Evolutionary conservation across 805 yeast genomes (phyloP).

Genomic region (Candida sakaeoensis): DNA sequence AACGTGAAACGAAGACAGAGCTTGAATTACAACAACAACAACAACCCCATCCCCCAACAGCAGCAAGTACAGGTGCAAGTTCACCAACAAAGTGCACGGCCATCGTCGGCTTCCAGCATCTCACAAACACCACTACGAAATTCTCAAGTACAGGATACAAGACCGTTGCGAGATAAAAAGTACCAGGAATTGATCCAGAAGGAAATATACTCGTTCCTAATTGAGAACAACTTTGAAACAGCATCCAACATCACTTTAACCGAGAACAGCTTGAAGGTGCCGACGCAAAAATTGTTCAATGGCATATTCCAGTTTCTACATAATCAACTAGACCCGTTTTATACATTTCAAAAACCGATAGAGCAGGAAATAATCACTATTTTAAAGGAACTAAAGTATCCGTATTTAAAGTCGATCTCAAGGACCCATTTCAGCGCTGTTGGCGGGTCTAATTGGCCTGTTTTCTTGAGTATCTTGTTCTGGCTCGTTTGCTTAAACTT

Average conservation of each 20-base stretch:
- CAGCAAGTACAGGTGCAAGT: no score
- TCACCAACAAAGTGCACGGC: conserved; percentile 13
- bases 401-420: conserved; percentile 74
- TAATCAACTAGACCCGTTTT: conserved; percentile 74
- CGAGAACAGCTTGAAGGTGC: conserved; percentile 60
- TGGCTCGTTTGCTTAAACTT: conserved; percentile 68
- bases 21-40: conserved; percentile 1
- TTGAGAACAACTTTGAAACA: conserved; percentile 62
- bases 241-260: conserved; percentile 72
- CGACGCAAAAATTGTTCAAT: conserved; percentile 85
- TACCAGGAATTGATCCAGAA: conserved; percentile 65
- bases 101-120: conserved; percentile 9
- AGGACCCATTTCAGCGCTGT: conserved; percentile 87
- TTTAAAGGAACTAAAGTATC: conserved; percentile 66
- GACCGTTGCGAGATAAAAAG: conserved; percentile 73
- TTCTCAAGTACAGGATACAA: conserved; percentile 44
- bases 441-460: conserved; percentile 87
- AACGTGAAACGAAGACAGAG: conserved; percentile 24
- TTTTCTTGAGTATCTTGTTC: conserved; percentile 73
- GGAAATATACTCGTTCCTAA: conserved; percentile 63
- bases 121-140: conserved; percentile 9
- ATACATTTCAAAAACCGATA: conserved; percentile 60
- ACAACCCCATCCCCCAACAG: conserved; percentile 4
- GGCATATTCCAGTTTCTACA: conserved; percentile 77
- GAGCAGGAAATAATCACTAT: conserved; percentile 74